A percentile compares a stretch with the other conserved stretches of the same genome.
These are phyloP conservation scores for Schoenoplectus tabernaemontani DNA, from an alignment of 202 grass and related monocot genomes.

Conservation along the genomic window DNA sequence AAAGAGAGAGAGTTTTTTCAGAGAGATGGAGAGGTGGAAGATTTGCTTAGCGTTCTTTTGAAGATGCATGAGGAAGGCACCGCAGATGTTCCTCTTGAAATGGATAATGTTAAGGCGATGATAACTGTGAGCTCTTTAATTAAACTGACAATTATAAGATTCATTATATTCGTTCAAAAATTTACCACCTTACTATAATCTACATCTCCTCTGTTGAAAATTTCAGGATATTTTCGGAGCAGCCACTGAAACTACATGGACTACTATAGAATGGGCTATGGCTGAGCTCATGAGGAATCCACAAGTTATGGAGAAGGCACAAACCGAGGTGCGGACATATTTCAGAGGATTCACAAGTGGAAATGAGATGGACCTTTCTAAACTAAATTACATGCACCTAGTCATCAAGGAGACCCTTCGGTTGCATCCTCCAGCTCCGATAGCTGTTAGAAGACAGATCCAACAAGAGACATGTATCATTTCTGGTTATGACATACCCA, in stretches of 20 bases:
- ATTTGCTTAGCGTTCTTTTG: constrained; percentile 17
- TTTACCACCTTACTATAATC: neutral
- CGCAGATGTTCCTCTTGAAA: neutral
- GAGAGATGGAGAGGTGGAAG: constrained; percentile 7
- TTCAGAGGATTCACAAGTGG: constrained; percentile 9
- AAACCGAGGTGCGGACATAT: constrained; percentile 5
- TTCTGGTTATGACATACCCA: constrained; percentile 19
- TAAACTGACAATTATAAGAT: neutral
- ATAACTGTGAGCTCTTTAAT: constrained; percentile 11
- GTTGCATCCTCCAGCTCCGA: constrained; percentile 23
- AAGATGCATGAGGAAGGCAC: constrained; percentile 24
- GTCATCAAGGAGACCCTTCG: constrained; percentile 29
- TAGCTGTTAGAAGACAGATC: constrained; percentile 9
- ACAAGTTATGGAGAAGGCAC: constrained; percentile 17
- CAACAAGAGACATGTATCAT: neutral
- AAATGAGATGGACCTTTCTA: neutral
- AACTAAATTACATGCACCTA: constrained; percentile 17
- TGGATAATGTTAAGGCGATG: constrained; percentile 20
- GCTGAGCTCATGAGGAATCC: constrained; percentile 28
- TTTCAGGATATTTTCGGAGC: constrained; percentile 28
- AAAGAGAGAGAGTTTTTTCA: neutral
- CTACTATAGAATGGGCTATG: constrained; percentile 24
- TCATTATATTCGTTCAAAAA: neutral
- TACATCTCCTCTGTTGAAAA: neutral
- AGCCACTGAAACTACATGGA: constrained; percentile 22